A percentile compares a stretch with the other conserved stretches of the same genome.
Conservation (phyloP, 352 stramenopile species). For the Phytophthora citrophthora region DNA sequence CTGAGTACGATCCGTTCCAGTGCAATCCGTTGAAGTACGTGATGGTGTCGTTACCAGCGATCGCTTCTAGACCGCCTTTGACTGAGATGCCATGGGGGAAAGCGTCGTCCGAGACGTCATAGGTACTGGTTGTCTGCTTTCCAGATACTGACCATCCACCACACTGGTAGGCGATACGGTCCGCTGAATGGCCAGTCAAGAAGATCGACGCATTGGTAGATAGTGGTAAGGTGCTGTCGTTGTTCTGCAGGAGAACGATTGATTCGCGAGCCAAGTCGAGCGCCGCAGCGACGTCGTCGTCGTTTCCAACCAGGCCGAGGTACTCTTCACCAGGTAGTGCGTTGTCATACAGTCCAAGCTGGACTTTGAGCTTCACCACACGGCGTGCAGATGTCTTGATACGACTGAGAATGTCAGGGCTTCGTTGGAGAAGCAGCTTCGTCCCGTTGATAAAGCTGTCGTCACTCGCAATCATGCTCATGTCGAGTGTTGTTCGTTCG, state of each 20-base stretch:
- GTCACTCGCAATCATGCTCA: conserved; percentile 83
- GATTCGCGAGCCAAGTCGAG: conserved; percentile 51
- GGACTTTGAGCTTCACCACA: conserved; percentile 74
- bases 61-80: conserved; percentile 24
- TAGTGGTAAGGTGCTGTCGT: conserved; percentile 19
- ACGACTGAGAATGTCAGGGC: conserved; percentile 31
- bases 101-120: conserved; percentile 27
- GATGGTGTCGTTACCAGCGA: conserved; percentile 25
- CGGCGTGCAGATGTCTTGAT: conserved; percentile 57
- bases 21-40: conserved; percentile 40
- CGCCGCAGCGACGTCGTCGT: conserved; percentile 46
- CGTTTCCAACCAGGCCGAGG: conserved; percentile 47
- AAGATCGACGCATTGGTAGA: conserved; percentile 20
- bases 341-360: conserved; percentile 64
- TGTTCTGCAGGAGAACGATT: conserved; percentile 30
- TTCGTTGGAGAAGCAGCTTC: conserved; percentile 44
- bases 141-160: conserved; percentile 46
- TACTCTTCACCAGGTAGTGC: conserved; percentile 53
- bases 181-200: conserved; percentile 32
- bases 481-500: conserved; percentile 77
- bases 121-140: conserved; percentile 22
- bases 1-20: conserved; percentile 32
- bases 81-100: conserved; percentile 37
- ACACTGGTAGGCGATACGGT: conserved; percentile 41
- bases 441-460: conserved; percentile 48